phyloP scores from a whole-genome alignment of 495 filamentous ascomycete genomes.

The Trichoderma gamsii region DNA sequence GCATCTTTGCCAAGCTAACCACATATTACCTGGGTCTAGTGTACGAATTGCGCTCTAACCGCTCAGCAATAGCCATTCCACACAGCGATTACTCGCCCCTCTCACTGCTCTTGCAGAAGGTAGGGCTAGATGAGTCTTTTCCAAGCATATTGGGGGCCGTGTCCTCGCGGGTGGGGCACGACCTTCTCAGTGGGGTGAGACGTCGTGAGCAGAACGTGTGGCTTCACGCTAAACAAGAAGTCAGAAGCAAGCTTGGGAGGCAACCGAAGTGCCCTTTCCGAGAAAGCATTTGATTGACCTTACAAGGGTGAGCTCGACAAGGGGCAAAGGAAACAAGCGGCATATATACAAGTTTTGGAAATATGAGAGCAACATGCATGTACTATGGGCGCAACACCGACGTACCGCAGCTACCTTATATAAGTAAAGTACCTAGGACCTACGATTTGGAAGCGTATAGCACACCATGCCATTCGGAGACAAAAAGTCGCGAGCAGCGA shows the following conservation, averaged over 20 bases:
- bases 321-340: background rate
- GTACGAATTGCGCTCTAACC: background rate
- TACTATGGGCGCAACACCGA: background rate
- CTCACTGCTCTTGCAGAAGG: background rate
- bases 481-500: background rate
- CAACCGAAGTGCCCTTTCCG: background rate
- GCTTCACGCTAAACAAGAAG: background rate
- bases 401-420: background rate
- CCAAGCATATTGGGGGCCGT: slow-evolving; percentile 9
- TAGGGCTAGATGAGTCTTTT: background rate
- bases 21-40: background rate
- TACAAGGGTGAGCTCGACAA: background rate
- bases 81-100: background rate
- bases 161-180: background rate
- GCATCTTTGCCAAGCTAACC: background rate
- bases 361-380: background rate
- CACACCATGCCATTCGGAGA: background rate
- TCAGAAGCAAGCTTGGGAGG: background rate
- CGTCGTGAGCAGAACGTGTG: background rate
- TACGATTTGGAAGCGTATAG: background rate
- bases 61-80: background rate
- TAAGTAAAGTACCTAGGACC: background rate
- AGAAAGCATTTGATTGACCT: background rate
- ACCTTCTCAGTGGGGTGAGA: background rate
- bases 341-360: background rate